Evolutionary conservation across 75 land plant species (phyloP).

Genomic region (Pinus albicaulis): DNA sequence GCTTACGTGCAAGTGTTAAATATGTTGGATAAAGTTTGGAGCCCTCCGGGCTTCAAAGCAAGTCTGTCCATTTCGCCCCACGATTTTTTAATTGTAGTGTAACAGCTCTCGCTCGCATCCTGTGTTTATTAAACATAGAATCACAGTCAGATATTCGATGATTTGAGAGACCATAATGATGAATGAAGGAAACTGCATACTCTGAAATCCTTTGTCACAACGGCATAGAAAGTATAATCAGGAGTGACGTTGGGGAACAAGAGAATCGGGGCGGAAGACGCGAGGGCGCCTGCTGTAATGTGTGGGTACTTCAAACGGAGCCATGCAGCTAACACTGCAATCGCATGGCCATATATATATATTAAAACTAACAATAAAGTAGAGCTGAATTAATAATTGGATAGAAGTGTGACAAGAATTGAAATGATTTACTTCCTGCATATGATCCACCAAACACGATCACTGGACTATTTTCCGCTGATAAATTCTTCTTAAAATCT

Average conservation of each 20-base stretch:
- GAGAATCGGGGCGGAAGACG: constrained; percentile 73
- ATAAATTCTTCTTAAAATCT: constrained; percentile 41
- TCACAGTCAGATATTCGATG: neutral
- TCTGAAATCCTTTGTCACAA: constrained; percentile 52
- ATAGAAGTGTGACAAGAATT: neutral
- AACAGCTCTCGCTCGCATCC: constrained; percentile 55
- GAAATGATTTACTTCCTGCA: constrained; percentile 51
- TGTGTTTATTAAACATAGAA: neutral
- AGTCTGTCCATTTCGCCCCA: constrained; percentile 44
- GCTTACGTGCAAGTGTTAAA: constrained; percentile 57
- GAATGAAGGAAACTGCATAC: constrained; percentile 12
- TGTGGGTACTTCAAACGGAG: constrained; percentile 80
- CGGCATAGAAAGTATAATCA: constrained; percentile 30
- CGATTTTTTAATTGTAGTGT: constrained; percentile 38
- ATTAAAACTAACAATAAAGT: neutral
- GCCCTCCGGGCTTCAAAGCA: constrained; percentile 34
- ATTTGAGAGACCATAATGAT: no score
- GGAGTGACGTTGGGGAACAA: constrained; percentile 46
- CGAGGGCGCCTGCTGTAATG: constrained; percentile 60
- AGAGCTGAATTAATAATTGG: neutral
- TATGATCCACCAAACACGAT: constrained; percentile 69
- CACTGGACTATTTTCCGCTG: constrained; percentile 40
- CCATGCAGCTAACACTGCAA: constrained; percentile 78
- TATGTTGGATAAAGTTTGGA: constrained; percentile 23
- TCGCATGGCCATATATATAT: neutral